Percentiles rank a stretch among this genome's conserved stretches.
Conservation (phyloP, 306 rosid genomes). For the Inga oerstediana region DNA sequence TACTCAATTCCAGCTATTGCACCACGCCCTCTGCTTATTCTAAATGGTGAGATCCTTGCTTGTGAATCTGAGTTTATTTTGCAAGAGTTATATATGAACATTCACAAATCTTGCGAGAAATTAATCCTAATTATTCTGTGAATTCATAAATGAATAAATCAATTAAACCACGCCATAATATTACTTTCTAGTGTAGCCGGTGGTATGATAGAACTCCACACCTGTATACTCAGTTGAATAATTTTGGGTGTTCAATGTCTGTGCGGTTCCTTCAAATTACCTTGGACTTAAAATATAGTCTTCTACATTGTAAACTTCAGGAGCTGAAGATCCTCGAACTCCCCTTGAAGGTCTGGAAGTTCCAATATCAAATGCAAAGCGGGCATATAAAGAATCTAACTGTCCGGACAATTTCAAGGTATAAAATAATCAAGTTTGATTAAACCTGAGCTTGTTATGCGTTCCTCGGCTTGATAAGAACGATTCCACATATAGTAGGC, state of each 20-base stretch:
- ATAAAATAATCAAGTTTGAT: constrained; percentile 24
- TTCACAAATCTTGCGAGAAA: constrained; percentile 12
- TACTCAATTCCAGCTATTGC: constrained; percentile 71
- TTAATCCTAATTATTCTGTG: constrained; percentile 2
- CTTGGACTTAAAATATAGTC: constrained; percentile 9
- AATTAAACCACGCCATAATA: constrained; percentile 8
- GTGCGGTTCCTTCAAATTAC: constrained; percentile 22
- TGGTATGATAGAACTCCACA: constrained; percentile 18
- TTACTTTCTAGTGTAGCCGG: constrained; percentile 12
- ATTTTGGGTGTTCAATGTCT: constrained; percentile 10
- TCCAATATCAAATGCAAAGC: constrained; percentile 41
- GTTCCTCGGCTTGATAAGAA: constrained; percentile 23
- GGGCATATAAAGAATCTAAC: constrained; percentile 50
- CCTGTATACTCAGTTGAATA: constrained; percentile 10
- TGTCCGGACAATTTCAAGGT: constrained; percentile 67
- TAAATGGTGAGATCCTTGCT: constrained; percentile 58
- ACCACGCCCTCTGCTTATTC: constrained; percentile 79
- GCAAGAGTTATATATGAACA: not conserved
- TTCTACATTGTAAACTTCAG: constrained; percentile 45
- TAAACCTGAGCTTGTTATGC: not conserved
- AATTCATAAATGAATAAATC: constrained; percentile 17
- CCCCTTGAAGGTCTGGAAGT: constrained; percentile 63
- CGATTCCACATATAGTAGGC: not conserved
- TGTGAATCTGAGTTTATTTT: not conserved
- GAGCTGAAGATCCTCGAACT: constrained; percentile 85